Conservation (phyloP, 129 eudicot species). For the Sambucus nigra region DNA sequence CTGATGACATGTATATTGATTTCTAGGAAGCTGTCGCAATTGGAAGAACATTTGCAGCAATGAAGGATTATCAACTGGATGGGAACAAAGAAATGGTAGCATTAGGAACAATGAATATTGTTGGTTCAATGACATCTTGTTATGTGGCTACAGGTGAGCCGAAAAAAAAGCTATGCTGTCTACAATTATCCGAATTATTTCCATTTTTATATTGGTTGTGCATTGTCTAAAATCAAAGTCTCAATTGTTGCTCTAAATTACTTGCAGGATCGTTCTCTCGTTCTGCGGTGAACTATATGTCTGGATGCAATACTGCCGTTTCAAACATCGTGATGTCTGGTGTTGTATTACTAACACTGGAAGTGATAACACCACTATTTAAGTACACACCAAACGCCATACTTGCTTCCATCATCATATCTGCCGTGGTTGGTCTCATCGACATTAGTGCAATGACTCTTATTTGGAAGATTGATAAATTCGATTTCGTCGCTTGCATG, state of each 20-base stretch:
- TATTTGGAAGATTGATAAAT: constrained; percentile 61
- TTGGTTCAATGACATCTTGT: constrained; percentile 76
- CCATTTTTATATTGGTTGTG: no score
- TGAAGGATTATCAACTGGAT: constrained; percentile 65
- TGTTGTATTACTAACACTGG: constrained; percentile 43
- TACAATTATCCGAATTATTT: no score
- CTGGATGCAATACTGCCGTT: constrained; percentile 56
- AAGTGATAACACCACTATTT: constrained; percentile 54
- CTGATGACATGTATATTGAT: background rate
- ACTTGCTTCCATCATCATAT: constrained; percentile 65
- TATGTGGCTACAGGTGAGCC: constrained; percentile 65
- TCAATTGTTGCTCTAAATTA: background rate
- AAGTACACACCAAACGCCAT: constrained; percentile 67
- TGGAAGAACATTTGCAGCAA: constrained; percentile 79
- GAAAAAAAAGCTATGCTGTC: background rate
- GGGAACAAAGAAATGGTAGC: constrained; percentile 91
- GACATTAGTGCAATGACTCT: constrained; percentile 47
- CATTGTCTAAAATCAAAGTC: no score
- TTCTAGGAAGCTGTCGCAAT: constrained; percentile 77
- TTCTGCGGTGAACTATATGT: constrained; percentile 64
- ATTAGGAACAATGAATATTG: constrained; percentile 64
- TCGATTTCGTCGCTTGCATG: constrained; percentile 65
- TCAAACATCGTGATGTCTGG: constrained; percentile 67
- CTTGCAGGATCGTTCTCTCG: constrained; percentile 56
- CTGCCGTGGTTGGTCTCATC: constrained; percentile 51